Conservation (phyloP, 164 flowering plant genomes). For the Pachysandra terminalis region DNA sequence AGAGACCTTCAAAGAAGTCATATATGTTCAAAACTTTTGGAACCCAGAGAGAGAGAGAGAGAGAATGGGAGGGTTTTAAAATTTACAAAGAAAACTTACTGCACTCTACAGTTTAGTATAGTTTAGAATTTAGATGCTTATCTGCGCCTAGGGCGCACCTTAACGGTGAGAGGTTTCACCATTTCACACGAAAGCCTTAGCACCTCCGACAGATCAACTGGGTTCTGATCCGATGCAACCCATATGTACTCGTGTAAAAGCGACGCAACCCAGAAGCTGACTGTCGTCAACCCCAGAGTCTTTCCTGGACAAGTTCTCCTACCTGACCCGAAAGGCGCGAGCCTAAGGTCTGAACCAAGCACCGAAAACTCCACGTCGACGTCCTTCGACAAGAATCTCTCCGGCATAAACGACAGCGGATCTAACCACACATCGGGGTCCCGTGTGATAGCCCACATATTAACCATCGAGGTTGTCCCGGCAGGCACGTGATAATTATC, state of each 20-base stretch:
- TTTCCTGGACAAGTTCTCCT: conserved; percentile 60
- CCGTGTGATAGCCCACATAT: conserved; percentile 37
- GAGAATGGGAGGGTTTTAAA: too few species aligned
- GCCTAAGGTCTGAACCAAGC: conserved; percentile 51
- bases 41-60: too few species aligned
- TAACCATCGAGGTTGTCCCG: conserved; percentile 34
- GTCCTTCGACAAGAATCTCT: conserved; percentile 31
- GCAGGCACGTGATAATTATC: conserved; percentile 26
- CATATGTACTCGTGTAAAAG: conserved; percentile 55
- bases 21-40: too few species aligned
- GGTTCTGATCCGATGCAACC: conserved; percentile 17
- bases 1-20: too few species aligned
- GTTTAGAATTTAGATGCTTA: too few species aligned
- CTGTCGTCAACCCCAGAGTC: conserved; percentile 48
- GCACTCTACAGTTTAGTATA: too few species aligned
- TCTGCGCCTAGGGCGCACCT: conserved; percentile 25
- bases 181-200: conserved; percentile 54
- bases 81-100: too few species aligned
- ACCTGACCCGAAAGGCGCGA: conserved; percentile 74
- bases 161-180: conserved; percentile 38
- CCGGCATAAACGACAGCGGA: conserved; percentile 46
- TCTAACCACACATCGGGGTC: conserved; percentile 51
- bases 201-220: conserved; percentile 16
- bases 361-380: conserved; percentile 37
- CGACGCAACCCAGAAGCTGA: conserved; percentile 51